Percentiles rank a stretch among this genome's conserved stretches.
Evolutionary conservation across 345 rosid species (phyloP).

Genomic region (Eutrema yunnanense): DNA sequence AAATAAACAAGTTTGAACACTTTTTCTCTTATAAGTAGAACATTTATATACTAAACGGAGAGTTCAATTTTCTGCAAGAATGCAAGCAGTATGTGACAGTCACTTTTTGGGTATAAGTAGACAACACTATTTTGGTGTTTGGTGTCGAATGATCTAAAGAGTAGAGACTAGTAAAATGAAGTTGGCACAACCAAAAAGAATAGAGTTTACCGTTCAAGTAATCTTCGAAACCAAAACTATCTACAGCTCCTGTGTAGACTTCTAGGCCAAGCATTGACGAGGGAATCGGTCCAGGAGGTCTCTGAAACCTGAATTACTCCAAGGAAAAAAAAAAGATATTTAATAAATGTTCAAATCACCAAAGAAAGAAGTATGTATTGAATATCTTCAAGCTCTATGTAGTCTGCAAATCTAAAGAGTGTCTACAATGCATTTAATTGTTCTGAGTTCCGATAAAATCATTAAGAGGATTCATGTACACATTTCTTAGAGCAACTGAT

Average conservation of each 20-base stretch:
- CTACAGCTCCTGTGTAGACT: slow-evolving; percentile 64
- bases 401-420: not conserved
- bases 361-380: not conserved
- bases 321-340: not conserved
- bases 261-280: slow-evolving; percentile 92
- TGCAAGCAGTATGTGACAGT: not conserved
- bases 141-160: not conserved
- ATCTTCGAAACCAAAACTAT: slow-evolving; percentile 81
- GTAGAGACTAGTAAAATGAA: not conserved
- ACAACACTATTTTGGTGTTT: not conserved
- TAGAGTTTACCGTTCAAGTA: slow-evolving; percentile 61
- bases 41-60: not conserved
- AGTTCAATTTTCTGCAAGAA: not conserved
- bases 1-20: not conserved
- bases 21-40: not conserved
- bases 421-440: not conserved
- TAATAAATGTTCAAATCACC: no score
- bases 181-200: not conserved
- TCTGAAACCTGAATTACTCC: slow-evolving; percentile 53
- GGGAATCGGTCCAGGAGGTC: slow-evolving; percentile 78
- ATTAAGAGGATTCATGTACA: not conserved
- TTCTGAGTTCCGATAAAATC: not conserved
- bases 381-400: no score
- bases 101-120: not conserved
- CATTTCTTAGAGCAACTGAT: no score